phyloP scores from a whole-genome alignment of 1,284 basidiomycete species.

The Schizopora paradoxa region DNA sequence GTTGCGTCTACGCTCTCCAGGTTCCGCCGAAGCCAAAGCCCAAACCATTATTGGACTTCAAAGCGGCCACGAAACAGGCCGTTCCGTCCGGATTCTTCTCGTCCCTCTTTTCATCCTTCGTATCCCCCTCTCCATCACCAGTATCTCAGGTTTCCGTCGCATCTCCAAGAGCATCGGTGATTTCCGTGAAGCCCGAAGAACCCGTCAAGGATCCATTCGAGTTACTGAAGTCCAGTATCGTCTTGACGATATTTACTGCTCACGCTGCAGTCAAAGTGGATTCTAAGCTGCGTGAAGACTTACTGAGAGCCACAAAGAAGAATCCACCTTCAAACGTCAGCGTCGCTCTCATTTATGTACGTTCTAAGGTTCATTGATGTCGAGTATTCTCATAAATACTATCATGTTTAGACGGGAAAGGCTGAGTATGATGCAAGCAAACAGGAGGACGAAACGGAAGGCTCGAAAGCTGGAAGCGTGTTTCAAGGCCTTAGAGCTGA shows the following conservation, averaged over 20 bases:
- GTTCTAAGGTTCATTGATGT: conserved; percentile 23
- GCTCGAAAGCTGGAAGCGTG: conserved; percentile 65
- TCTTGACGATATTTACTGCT: conserved; percentile 80
- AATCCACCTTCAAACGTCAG: conserved; percentile 77
- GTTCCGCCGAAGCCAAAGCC: conserved; percentile 51
- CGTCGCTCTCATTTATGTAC: conserved; percentile 83
- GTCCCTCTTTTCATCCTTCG: conserved; percentile 66
- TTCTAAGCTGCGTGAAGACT: conserved; percentile 69
- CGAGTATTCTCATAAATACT: not conserved
- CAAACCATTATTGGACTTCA: conserved; percentile 27
- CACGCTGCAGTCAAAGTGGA: conserved; percentile 73
- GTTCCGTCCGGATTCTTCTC: conserved; percentile 65
- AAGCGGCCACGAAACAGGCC: conserved; percentile 30
- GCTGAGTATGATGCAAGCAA: conserved; percentile 80
- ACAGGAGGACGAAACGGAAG: conserved; percentile 57
- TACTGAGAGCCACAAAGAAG: conserved; percentile 94
- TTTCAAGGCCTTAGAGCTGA: conserved; percentile 84
- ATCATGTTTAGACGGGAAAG: conserved; percentile 67
- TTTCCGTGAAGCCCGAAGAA: no score
- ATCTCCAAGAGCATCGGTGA: conserved; percentile 35
- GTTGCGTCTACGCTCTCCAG: conserved; percentile 74
- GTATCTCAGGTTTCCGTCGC: conserved; percentile 38
- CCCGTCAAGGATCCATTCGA: conserved; percentile 50
- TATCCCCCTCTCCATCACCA: conserved; percentile 32
- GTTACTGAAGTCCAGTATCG: conserved; percentile 59